Evolutionary conservation across 1,139 yeast genomes (phyloP), one percentile per base, ranked within the genome.

Genomic region (Pneumocystis carinii): DNA sequence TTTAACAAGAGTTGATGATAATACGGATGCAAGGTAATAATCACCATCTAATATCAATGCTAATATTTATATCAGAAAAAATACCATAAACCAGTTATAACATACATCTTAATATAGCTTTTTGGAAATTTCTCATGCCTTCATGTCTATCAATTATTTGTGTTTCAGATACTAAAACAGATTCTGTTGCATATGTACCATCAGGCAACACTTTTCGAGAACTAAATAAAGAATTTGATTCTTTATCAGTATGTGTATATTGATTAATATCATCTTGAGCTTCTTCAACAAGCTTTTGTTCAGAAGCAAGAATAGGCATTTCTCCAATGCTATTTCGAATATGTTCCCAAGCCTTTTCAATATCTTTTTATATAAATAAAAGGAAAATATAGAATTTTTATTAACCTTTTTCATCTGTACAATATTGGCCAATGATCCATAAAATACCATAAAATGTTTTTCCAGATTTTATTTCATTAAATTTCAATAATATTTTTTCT

Each of bases 181-280:
- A 85, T 75, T 94, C 98, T 39, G 97, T 87, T 38, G 98, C 98
- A 76, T 94, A 94, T 1, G 99, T 94, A 69, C 99, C 99, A 76
- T 94, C 99, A 27, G 98, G 96, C 68, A 92, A 81, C 64, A 94
- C 86, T 67, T 86, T 84, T 10, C 66, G 64, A 39, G 97, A 96
- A 17, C 66, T 64, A n/a, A 62, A 66, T 2, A 67, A 70, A 48
- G 65, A 62, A 14, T 62, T 62, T 56, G 67, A 70, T 12, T 58
- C 68, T 27, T 56, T 71, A 8, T 67, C 70, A 1, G 65, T 68
- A 4, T 65, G 68, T 19, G 69, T 74, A 7, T 67, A 72, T 15
- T 72, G 75, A 15, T 73, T 75, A 4, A 72, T 74, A 32, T 59
- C 63, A 12, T 57, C 60, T 15, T 70, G 69, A 29, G 69, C 73